Base-by-base conservation (phyloP, 306 rosid genomes). In the Ziziphus jujuba region DNA sequence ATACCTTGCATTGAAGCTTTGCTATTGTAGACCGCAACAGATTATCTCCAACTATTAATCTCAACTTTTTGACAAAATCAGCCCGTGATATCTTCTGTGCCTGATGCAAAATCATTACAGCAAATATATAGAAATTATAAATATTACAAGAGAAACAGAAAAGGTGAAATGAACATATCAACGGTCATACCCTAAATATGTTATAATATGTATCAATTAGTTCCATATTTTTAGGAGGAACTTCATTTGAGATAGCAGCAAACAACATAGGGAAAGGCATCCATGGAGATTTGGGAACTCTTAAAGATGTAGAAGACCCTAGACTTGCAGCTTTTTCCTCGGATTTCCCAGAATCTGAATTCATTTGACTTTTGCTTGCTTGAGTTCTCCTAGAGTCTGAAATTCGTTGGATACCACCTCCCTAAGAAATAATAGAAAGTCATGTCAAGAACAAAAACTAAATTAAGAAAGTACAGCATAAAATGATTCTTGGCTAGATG, bases 211-310 rank as follows among this genome's bases (percentile, higher is more conserved):
- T 35, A 43, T 64, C 78, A 71, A 92, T 66, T 35, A 53, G 62
- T 36, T 62, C 77, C 97, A 82, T 82, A 49, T 49, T 61, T 36
- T 63, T 47, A 36, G 86, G 59, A 80, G 85, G 59, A 77, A 90
- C 87, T 74, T 56, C 69, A 23, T 56, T 63, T 56, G 72, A 75
- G 65, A 92, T 84, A 48, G 97, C 93, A 67, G 75, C 78, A 79
- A 92, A 82, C 68, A 92, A 78, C 85, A 76, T 66, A 28, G 92
- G 80, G 69, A 92, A 81, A 72, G 96, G 92, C 85, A 92, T 80
- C 90, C 92, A 89, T 14, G 98, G 92, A 23, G 96, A 92, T 67
- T 66, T 81, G 6, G 95, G 98, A 69, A 67, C 45, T 77, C 65
- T 87, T 65, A 53, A 55, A 38, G 77, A 8, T 55, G 73, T 78